Evolutionary conservation across 306 rosid species (phyloP), one percentile per base, ranked within the genome.

Genomic region (Vicia villosa): DNA sequence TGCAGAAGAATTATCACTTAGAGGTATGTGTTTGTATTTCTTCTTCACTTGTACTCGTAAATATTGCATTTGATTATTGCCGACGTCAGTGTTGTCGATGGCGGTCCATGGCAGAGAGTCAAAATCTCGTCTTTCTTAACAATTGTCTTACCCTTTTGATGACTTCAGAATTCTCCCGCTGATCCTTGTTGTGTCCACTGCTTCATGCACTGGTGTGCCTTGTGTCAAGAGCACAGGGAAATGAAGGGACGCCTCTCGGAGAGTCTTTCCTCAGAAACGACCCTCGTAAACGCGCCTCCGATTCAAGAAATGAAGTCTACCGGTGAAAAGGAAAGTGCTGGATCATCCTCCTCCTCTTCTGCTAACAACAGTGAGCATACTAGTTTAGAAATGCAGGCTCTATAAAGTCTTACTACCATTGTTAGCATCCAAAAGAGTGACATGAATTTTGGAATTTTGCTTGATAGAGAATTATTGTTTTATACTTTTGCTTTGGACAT

Each of bases 161-260:
- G 74, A 38, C 10, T 63, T 77, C 76, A 94, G 96, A 85, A 94
- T 81, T 85, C 90, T 13, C 98, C 95, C 0, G 83, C 95, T 68
- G 99, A 91, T 66, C 97, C 97, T n/a, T 94, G 99, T 91, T 66
- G 87, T 84, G 94, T 88, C 10, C 95, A 94, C 57, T 94, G 99
- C 80, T 91, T 96, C 80, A 62, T 85, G 78, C 97, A 94, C 75
- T 87, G 95, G 94, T 90, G 99, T 51, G 99, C 99, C 77, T 64
- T 94, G 83, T 94, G 99, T 69, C 96, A 91, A 77, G 97, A 94
- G 87, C 97, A 94, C 78, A 77, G 95, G 80, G 99, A 94, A 88
- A 91, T 86, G 91, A 87, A 84, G 80, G 87, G 87, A 22, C 85
- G 96, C 20, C 96, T 94, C 28, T 70, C 95, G 0, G 97, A 94